These are phyloP conservation scores for Neoboletus magnificus DNA, from an alignment of 768 basidiomycete species.

Conservation along the genomic window DNA sequence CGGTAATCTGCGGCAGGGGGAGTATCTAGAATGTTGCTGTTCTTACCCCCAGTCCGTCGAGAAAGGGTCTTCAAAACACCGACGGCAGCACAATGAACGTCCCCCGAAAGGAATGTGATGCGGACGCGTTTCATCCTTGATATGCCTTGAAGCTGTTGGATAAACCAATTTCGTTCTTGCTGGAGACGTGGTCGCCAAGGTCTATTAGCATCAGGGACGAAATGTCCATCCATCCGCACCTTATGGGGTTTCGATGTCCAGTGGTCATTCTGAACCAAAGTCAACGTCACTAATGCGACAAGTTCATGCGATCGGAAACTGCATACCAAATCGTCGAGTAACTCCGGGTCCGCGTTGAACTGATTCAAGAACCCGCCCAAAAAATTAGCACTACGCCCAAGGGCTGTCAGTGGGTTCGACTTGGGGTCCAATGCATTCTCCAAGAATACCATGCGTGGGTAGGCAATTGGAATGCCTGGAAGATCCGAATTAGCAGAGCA, in stretches of 20 bases:
- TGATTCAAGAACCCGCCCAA: slow-evolving; percentile 82
- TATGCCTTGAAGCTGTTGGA: slow-evolving; percentile 73
- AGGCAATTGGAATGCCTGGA: slow-evolving; percentile 77
- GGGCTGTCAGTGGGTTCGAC: slow-evolving; percentile 76
- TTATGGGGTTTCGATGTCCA: slow-evolving; percentile 86
- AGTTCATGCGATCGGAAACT: background rate
- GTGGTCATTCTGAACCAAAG: slow-evolving; percentile 79
- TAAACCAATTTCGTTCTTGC: slow-evolving; percentile 88
- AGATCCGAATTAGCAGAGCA: background rate
- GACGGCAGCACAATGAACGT: slow-evolving; percentile 91
- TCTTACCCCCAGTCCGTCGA: slow-evolving; percentile 36
- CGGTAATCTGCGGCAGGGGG: slow-evolving; percentile 63
- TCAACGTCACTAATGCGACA: slow-evolving; percentile 38
- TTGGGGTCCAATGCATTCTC: slow-evolving; percentile 76
- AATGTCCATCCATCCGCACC: slow-evolving; percentile 35
- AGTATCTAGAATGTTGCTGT: slow-evolving; percentile 35
- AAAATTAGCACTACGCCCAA: slow-evolving; percentile 68
- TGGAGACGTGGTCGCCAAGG: slow-evolving; percentile 32
- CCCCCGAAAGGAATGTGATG: slow-evolving; percentile 85
- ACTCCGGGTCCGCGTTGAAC: slow-evolving; percentile 88
- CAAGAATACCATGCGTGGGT: slow-evolving; percentile 91
- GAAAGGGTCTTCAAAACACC: slow-evolving; percentile 70
- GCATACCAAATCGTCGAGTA: slow-evolving; percentile 85
- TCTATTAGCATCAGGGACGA: background rate
- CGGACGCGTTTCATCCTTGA: slow-evolving; percentile 62